These are phyloP conservation scores for Echria macrotheca DNA, from an alignment of 495 filamentous ascomycete genomes.

Conservation along the genomic window DNA sequence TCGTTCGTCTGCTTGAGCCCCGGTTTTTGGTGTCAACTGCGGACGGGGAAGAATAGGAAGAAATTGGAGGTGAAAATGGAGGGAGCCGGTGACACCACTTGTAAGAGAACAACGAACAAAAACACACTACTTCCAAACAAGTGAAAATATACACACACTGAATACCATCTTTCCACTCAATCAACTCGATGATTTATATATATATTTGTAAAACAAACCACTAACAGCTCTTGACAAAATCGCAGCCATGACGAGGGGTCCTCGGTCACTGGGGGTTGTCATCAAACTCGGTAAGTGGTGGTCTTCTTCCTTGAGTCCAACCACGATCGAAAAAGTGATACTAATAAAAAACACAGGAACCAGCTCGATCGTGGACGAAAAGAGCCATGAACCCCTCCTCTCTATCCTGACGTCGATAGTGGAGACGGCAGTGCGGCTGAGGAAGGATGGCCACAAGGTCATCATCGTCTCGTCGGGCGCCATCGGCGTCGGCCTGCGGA, in stretches of 20 bases:
- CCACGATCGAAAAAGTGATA: too few relatives aligned
- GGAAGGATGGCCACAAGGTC: slow-evolving; percentile 87
- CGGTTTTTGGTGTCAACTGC: too few relatives aligned
- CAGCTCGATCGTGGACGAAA: slow-evolving; percentile 95
- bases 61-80: background rate
- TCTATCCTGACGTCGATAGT: slow-evolving; percentile 87
- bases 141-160: background rate
- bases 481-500: slow-evolving; percentile 83
- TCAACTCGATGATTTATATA: too few relatives aligned
- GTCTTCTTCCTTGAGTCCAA: too few relatives aligned
- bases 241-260: slow-evolving; percentile 47
- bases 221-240: too few relatives aligned
- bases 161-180: too few relatives aligned
- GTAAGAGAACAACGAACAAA: background rate
- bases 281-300: slow-evolving; percentile 80
- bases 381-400: slow-evolving; percentile 91
- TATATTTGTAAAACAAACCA: too few relatives aligned
- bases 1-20: background rate
- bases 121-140: too few relatives aligned
- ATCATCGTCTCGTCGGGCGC: slow-evolving; percentile 95
- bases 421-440: slow-evolving; percentile 79
- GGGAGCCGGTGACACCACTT: background rate
- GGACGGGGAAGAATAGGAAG: too few relatives aligned
- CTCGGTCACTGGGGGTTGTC: slow-evolving; percentile 65
- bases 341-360: slow-evolving; percentile 57